Evolutionary conservation across 2,329 filamentous ascomycete genomes (phyloP).

Genomic region (Thyridium curvatum): DNA sequence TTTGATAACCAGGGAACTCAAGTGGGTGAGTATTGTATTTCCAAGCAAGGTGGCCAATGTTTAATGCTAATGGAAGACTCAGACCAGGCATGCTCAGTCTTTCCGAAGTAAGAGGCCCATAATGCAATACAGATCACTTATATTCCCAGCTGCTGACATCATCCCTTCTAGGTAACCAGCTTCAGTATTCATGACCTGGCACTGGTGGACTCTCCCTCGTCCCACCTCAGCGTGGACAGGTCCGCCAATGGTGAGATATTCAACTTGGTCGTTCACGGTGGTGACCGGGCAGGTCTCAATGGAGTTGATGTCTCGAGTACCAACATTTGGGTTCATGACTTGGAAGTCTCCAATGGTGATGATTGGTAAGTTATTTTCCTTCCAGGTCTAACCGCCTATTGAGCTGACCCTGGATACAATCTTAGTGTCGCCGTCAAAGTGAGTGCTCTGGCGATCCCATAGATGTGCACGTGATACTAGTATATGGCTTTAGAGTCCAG

Average conservation of each 20-base stretch:
- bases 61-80: too few species aligned
- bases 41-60: too few species aligned
- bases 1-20: conserved; percentile 1
- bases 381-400: too few species aligned
- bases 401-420: conserved; percentile 4
- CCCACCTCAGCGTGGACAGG: conserved; percentile 38
- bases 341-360: conserved; percentile 51
- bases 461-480: too few species aligned
- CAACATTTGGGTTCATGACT: conserved; percentile 28
- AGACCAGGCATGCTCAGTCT: conserved; percentile 37
- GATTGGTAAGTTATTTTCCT: conserved; percentile 36
- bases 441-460: too few species aligned
- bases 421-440: too few species aligned
- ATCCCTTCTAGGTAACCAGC: conserved; percentile 24
- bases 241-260: conserved; percentile 40
- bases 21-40: conserved; percentile 1
- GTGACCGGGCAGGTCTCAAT: conserved; percentile 34
- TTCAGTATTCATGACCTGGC: conserved; percentile 41
- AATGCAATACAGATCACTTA: too few species aligned
- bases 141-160: neutral
- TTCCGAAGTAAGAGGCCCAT: conserved; percentile 12
- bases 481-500: conserved; percentile 31
- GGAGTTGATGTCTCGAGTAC: conserved; percentile 27
- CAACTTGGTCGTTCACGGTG: conserved; percentile 41
- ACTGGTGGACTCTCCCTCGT: conserved; percentile 30